Evolutionary conservation across 176 grass and related monocot genomes (phyloP).

Genomic region (Oryza longistaminata): DNA sequence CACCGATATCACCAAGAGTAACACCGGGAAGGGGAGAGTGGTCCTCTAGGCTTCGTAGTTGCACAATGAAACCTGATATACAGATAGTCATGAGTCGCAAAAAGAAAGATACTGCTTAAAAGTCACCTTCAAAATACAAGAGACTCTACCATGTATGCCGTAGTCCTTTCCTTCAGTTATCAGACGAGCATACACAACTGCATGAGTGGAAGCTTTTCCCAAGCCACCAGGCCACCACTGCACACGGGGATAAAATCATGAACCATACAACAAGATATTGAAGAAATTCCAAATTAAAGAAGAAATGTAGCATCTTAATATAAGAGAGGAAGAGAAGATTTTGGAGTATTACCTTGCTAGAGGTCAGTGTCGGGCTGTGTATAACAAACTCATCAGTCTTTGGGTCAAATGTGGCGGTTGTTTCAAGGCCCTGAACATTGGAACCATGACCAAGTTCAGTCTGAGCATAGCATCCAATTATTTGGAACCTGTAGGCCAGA

Average conservation of each 20-base stretch:
- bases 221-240: constrained; percentile 99
- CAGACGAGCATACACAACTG: constrained; percentile 83
- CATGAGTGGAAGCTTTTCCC: constrained; percentile 96
- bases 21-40: constrained; percentile 91
- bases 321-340: neutral
- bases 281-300: neutral
- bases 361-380: constrained; percentile 95
- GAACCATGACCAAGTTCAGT: constrained; percentile 98
- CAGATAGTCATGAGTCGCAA: constrained; percentile 15
- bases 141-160: constrained; percentile 77
- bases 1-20: constrained; percentile 91
- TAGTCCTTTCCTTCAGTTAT: constrained; percentile 93
- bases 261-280: neutral
- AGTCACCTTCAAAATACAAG: constrained; percentile 12
- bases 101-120: constrained; percentile 4
- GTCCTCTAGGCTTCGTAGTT: constrained; percentile 91
- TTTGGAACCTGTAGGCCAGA: constrained; percentile 83
- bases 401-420: constrained; percentile 93
- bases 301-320: neutral
- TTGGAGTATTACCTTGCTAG: constrained; percentile 73
- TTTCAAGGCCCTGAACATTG: constrained; percentile 98
- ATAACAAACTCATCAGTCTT: constrained; percentile 89
- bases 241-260: constrained; percentile 27
- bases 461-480: constrained; percentile 99
- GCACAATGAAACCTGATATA: constrained; percentile 90